These are phyloP conservation scores for Boletellus ananiceps DNA, from an alignment of 768 basidiomycete genomes.

Conservation along the genomic window DNA sequence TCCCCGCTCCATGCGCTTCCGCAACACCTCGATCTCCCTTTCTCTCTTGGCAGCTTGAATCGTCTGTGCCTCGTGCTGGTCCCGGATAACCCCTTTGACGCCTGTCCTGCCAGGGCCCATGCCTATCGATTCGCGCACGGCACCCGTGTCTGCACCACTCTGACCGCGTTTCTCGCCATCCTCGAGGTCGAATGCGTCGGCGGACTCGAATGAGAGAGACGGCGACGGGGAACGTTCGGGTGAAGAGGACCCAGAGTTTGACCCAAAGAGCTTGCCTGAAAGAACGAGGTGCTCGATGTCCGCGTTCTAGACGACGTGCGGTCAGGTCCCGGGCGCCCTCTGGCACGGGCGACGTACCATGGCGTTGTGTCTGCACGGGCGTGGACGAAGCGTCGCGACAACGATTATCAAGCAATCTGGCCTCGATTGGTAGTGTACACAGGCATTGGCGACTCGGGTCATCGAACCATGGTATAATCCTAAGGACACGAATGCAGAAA, in stretches of 20 bases:
- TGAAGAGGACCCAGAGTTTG: conserved; percentile 50
- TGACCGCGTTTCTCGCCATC: conserved; percentile 46
- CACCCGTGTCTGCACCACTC: conserved; percentile 34
- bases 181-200: conserved; percentile 34
- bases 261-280: conserved; percentile 71
- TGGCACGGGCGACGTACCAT: conserved; percentile 14
- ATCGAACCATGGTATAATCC: neutral
- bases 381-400: neutral
- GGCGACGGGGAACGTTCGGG: conserved; percentile 63
- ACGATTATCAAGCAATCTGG: conserved; percentile 16
- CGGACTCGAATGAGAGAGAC: conserved; percentile 24
- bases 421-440: neutral
- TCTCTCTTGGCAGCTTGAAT: conserved; percentile 50
- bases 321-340: neutral
- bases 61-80: conserved; percentile 64
- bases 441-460: neutral
- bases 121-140: conserved; percentile 57
- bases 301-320: conserved; percentile 25
- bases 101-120: conserved; percentile 86
- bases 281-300: conserved; percentile 71
- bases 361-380: neutral
- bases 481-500: neutral
- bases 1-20: conserved; percentile 57
- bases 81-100: conserved; percentile 85
- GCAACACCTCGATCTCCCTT: conserved; percentile 49